These are phyloP conservation scores for Adansonia madagascariensis DNA, from an alignment of 441 rosid species.

Conservation along the genomic window DNA sequence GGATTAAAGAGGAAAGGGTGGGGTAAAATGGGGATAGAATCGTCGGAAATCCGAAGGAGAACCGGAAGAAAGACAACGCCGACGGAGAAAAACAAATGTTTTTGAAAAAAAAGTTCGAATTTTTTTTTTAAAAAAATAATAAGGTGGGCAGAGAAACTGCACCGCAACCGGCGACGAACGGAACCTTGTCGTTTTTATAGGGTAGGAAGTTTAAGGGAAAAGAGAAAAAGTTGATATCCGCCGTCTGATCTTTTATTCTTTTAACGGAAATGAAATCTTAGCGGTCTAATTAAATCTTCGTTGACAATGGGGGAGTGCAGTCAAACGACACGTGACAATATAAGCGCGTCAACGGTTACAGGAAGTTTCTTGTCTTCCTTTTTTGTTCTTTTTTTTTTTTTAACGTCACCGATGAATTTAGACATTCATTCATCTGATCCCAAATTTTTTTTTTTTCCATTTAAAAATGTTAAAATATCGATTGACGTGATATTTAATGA, in stretches of 20 bases:
- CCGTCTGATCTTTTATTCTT: constrained; percentile 31
- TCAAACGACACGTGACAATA: background rate
- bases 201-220: background rate
- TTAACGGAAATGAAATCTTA: background rate
- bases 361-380: background rate
- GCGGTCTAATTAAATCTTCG: background rate
- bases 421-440: no score
- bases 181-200: constrained; percentile 39
- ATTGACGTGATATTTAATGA: no score
- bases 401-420: background rate
- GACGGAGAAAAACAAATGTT: constrained; percentile 21
- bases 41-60: constrained; percentile 38
- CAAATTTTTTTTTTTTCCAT: no score
- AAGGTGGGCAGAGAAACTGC: constrained; percentile 63
- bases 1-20: constrained; percentile 30
- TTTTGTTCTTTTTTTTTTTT: background rate
- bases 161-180: constrained; percentile 42
- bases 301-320: background rate
- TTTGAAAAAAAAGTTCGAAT: background rate
- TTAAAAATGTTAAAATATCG: no score
- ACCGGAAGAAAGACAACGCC: constrained; percentile 28
- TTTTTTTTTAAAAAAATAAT: constrained; percentile 22
- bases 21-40: constrained; percentile 44
- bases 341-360: background rate
- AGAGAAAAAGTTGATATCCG: constrained; percentile 21